Evolutionary conservation across 495 filamentous ascomycete species (phyloP), one percentile per base, ranked within the genome.

Genomic region (Penicillium lagena): DNA sequence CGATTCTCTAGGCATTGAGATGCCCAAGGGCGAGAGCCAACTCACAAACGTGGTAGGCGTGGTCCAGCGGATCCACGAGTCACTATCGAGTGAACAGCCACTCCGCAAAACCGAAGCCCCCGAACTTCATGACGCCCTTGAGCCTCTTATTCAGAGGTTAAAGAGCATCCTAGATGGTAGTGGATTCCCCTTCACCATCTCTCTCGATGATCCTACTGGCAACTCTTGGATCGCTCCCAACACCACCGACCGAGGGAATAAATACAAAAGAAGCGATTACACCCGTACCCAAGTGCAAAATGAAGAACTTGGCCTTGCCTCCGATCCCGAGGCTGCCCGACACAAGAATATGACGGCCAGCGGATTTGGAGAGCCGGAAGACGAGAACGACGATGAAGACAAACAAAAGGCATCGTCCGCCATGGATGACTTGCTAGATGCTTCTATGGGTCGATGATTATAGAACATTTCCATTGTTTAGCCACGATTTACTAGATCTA

Each of bases 181-280:
- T 9, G 76, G 71, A 1, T 90, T 91, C 57, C 93, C 94, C 13
- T 96, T 97, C 72, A 81, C 84, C 8, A 67, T 97, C 29, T 79
- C 77, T 9, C 62, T 96, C 29, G 88, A 99, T 60, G 93, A 99
- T 54, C 86, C 86, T 2, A 86, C 90, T 5, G 93, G 93, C n/a
- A 99, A 99, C 72, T 94, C 88, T 4, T 97, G 87, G 79, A 94
- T 99, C 54, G 89, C 95, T 39, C 93, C 93, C 29, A 84, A 86
- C 48, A 76, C 83, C 45, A 67, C 77, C 34, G 87, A 91, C 54
- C 67, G 63, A 28, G 67, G 60, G 39, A 83, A 81, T 39, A 96
- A 95, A 63, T 96, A 90, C 79, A 73, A 71, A 22, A 84, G 87
- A 51, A 74, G 72, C 35, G 85, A 96, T 56, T 99, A 95, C 58